Conservation (phyloP, 345 rosid species). For the Hibiscus mutabilis region DNA sequence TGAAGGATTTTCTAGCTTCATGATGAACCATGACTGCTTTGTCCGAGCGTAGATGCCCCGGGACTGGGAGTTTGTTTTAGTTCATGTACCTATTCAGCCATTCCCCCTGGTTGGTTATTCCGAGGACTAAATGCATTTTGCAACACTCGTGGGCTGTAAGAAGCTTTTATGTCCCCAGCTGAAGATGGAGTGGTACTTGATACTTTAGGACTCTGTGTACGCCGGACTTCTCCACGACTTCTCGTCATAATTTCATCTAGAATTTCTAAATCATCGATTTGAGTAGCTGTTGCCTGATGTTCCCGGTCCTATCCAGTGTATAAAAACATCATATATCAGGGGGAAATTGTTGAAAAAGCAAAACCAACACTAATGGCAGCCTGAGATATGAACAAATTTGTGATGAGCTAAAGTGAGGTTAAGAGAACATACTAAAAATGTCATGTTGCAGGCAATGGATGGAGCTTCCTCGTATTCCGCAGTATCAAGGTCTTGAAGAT, state of each 20-base stretch:
- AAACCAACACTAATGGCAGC: neutral
- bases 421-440: slow-evolving; percentile 44
- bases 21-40: slow-evolving; percentile 24
- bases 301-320: slow-evolving; percentile 36
- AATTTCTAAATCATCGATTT: slow-evolving; percentile 42
- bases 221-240: slow-evolving; percentile 69
- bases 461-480: slow-evolving; percentile 77
- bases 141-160: slow-evolving; percentile 34
- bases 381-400: neutral
- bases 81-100: slow-evolving; percentile 26
- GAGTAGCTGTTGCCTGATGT: slow-evolving; percentile 25
- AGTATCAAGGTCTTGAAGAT: slow-evolving; percentile 72
- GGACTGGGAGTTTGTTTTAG: slow-evolving; percentile 40
- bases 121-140: slow-evolving; percentile 38
- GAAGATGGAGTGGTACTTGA: slow-evolving; percentile 43
- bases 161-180: slow-evolving; percentile 27
- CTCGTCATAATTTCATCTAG: slow-evolving; percentile 62
- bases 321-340: slow-evolving; percentile 9
- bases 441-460: slow-evolving; percentile 44
- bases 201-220: slow-evolving; percentile 43
- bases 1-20: slow-evolving; percentile 22
- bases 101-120: slow-evolving; percentile 22
- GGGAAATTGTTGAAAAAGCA: neutral
- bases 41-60: slow-evolving; percentile 43
- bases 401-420: slow-evolving; percentile 7